Conservation (phyloP, 1,139 yeast species). For the Magnusiomyces tetraspermus region DNA sequence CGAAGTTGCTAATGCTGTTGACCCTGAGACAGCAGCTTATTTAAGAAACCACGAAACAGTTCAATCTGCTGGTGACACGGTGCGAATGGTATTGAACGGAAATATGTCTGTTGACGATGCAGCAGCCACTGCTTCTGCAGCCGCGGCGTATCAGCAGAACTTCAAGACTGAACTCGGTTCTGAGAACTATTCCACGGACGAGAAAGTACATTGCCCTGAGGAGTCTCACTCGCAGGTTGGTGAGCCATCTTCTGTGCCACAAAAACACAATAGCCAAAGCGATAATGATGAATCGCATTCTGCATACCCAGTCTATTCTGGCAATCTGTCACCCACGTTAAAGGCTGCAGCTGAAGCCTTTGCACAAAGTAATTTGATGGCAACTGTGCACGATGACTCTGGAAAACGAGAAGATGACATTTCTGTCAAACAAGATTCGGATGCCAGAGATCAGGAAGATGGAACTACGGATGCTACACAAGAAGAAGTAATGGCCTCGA, state of each 20-base stretch:
- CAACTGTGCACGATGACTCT: neutral
- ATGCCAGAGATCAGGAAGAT: slow-evolving; percentile 1
- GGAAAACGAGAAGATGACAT: neutral
- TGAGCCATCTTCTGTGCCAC: neutral
- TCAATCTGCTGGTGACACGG: neutral
- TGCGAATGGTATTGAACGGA: neutral
- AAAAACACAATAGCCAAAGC: neutral
- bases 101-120: neutral
- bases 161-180: neutral
- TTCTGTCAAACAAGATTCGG: neutral
- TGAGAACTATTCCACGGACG: neutral
- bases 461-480: slow-evolving; percentile 12
- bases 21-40: neutral
- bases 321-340: slow-evolving; percentile 12
- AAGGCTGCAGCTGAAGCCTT: slow-evolving; percentile 16
- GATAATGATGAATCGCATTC: neutral
- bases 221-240: too few relatives aligned
- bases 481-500: slow-evolving; percentile 15
- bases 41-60: neutral
- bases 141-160: slow-evolving; percentile 3
- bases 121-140: slow-evolving; percentile 5
- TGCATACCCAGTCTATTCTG: neutral
- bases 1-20: slow-evolving; percentile 1
- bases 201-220: too few relatives aligned
- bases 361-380: slow-evolving; percentile 13